Evolutionary conservation across 805 yeast genomes (phyloP).

Genomic region (Sungouiozyma intestinalis): DNA sequence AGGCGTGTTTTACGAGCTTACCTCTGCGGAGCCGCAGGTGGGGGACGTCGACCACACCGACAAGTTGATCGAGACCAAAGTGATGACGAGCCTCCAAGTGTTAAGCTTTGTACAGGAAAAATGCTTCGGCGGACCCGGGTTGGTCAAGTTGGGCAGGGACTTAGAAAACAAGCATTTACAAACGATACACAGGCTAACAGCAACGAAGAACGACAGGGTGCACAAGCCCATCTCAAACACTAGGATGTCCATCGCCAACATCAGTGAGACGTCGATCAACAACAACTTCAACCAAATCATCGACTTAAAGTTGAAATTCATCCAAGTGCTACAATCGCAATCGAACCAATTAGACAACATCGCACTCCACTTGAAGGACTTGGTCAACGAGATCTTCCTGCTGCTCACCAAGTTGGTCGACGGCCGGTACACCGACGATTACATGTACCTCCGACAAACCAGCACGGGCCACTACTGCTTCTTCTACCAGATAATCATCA

Average conservation of each 20-base stretch:
- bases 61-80: not conserved
- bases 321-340: not conserved
- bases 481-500: conserved; percentile 11
- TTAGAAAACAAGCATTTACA: not conserved
- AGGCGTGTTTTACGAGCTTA: not conserved
- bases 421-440: not conserved
- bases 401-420: not conserved
- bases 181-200: not conserved
- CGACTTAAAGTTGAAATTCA: not conserved
- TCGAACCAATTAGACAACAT: not conserved
- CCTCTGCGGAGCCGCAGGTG: not conserved
- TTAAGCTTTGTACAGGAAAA: not conserved
- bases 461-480: conserved; percentile 29
- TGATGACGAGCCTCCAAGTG: not conserved
- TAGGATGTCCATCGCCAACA: not conserved
- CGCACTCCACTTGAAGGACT: not conserved
- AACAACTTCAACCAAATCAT: not conserved
- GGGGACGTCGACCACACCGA: not conserved
- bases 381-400: not conserved
- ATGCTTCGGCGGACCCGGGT: not conserved
- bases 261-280: not conserved
- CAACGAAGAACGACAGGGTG: not conserved
- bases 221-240: not conserved
- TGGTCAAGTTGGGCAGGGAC: not conserved
- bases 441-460: conserved; percentile 12